These are phyloP conservation scores for Phlyctochytrium arcticum DNA, from an alignment of 192 early-diverging fungal species.

Conservation along the genomic window DNA sequence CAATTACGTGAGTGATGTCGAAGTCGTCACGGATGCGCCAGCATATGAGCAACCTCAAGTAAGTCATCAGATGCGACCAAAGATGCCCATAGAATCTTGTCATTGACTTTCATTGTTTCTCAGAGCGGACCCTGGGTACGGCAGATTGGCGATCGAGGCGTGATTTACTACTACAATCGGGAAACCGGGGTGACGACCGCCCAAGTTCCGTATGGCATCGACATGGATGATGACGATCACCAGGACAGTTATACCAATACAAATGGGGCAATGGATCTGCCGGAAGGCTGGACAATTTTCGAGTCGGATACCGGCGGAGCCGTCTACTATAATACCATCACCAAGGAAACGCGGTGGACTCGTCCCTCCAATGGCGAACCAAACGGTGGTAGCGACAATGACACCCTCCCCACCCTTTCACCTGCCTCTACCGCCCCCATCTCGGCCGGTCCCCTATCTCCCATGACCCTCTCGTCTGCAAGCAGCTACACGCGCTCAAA, in stretches of 20 bases:
- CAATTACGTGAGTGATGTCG: slow-evolving; percentile 31
- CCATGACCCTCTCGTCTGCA: not conserved
- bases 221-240: not conserved
- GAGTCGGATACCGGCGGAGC: slow-evolving; percentile 52
- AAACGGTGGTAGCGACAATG: slow-evolving; percentile 1
- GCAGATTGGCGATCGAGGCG: slow-evolving; percentile 33
- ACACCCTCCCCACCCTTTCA: not conserved
- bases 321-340: slow-evolving; percentile 39
- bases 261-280: slow-evolving; percentile 11
- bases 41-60: slow-evolving; percentile 14
- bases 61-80: not conserved
- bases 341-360: slow-evolving; percentile 53
- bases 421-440: slow-evolving; percentile 1
- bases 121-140: slow-evolving; percentile 27
- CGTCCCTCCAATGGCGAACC: slow-evolving; percentile 32
- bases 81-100: not conserved
- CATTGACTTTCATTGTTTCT: not conserved
- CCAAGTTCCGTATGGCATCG: slow-evolving; percentile 12
- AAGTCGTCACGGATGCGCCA: slow-evolving; percentile 7
- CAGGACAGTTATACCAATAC: slow-evolving; percentile 11
- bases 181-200: slow-evolving; percentile 30
- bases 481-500: slow-evolving; percentile 1
- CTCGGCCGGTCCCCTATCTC: not conserved
- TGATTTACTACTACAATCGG: slow-evolving; percentile 31
- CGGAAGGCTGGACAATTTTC: slow-evolving; percentile 44